A percentile compares a stretch with the other conserved stretches of the same genome.
phyloP scores from a whole-genome alignment of 768 basidiomycete genomes.

The Tylopilus balloui region DNA sequence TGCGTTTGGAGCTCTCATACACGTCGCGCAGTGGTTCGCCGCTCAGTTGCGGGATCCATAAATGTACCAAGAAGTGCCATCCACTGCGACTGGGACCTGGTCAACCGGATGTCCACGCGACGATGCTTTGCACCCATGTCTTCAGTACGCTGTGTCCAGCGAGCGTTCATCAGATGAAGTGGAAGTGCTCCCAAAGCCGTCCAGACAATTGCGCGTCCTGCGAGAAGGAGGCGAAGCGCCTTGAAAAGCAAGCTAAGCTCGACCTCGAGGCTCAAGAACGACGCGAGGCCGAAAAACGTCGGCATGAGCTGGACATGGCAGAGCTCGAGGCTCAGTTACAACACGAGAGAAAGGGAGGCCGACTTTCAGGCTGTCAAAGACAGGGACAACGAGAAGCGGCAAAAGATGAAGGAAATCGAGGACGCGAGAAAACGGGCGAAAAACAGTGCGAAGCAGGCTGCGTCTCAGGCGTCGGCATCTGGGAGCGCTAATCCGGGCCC shows the following conservation, averaged over 20 bases:
- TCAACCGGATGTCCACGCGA: conserved; percentile 18
- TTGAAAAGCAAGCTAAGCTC: conserved; percentile 37
- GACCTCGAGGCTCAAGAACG: conserved; percentile 41
- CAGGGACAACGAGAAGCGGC: conserved; percentile 9
- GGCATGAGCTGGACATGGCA: conserved; percentile 30
- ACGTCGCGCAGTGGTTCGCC: conserved; percentile 37
- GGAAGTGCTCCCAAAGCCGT: conserved; percentile 40
- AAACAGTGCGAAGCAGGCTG: conserved; percentile 4
- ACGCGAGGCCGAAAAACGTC: conserved; percentile 42
- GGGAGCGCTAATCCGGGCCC: neutral
- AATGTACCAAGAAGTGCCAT: conserved; percentile 60
- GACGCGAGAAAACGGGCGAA: conserved; percentile 6
- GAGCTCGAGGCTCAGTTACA: conserved; percentile 11
- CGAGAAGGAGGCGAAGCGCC: conserved; percentile 38
- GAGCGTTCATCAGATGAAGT: conserved; percentile 39
- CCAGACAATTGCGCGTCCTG: conserved; percentile 43
- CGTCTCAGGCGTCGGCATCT: neutral
- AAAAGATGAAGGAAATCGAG: conserved; percentile 11
- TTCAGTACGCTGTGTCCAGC: conserved; percentile 38
- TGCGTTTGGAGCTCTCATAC: neutral
- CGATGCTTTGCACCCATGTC: conserved; percentile 40
- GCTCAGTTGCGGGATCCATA: conserved; percentile 50
- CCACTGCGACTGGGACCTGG: conserved; percentile 48
- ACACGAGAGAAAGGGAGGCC: conserved; percentile 6
- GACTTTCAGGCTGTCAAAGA: conserved; percentile 12